Evolutionary conservation across 495 filamentous ascomycete genomes (phyloP).

Genomic region (Aspergillus ostianus): DNA sequence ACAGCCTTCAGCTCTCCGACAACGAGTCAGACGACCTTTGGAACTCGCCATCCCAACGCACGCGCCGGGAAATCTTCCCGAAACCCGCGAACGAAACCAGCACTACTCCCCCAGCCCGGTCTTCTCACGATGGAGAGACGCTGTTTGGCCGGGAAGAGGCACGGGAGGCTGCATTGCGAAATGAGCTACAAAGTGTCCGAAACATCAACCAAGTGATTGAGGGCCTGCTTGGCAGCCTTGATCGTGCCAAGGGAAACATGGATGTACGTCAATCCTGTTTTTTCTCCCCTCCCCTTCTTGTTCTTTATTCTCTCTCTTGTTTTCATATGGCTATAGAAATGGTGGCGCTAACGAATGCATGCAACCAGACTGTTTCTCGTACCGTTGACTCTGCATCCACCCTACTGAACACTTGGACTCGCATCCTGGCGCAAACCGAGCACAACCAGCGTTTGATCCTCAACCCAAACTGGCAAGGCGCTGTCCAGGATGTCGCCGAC

Average conservation of each 20-base stretch:
- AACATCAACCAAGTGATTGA: conserved; percentile 87
- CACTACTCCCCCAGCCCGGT: conserved; percentile 34
- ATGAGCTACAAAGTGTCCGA: conserved; percentile 77
- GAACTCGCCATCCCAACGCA: conserved; percentile 63
- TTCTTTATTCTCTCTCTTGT: background rate
- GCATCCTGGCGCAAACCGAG: conserved; percentile 93
- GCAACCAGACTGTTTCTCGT: conserved; percentile 69
- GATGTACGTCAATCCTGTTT: conserved; percentile 52
- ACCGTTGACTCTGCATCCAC: conserved; percentile 88
- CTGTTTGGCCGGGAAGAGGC: conserved; percentile 65
- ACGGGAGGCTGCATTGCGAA: conserved; percentile 68
- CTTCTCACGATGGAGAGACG: conserved; percentile 48
- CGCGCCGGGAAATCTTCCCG: conserved; percentile 22
- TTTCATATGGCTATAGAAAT: background rate
- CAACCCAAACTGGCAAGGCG: conserved; percentile 85
- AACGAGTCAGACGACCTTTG: conserved; percentile 69
- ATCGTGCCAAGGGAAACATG: conserved; percentile 87
- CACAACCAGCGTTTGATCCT: conserved; percentile 93
- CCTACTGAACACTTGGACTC: conserved; percentile 93
- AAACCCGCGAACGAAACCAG: conserved; percentile 32
- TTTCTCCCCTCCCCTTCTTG: background rate
- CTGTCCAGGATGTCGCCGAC: conserved; percentile 77
- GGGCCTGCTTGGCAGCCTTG: conserved; percentile 73
- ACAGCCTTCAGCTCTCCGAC: conserved; percentile 56
- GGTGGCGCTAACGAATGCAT: conserved; percentile 7